Base-by-base conservation (phyloP, 306 rosid species). In the Quercus dentata region DNA sequence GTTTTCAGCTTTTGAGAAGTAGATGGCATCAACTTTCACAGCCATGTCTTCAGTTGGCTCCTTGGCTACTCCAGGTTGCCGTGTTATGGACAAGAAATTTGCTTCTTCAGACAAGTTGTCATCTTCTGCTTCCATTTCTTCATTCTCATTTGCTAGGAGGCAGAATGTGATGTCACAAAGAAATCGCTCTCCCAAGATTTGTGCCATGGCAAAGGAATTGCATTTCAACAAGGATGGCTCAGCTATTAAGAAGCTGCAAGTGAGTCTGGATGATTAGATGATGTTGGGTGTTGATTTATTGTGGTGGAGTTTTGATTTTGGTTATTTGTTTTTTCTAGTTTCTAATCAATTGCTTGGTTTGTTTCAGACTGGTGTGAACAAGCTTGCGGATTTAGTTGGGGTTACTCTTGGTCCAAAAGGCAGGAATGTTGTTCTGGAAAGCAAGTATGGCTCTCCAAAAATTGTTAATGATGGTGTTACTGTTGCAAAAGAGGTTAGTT, bases 351-450 rank as follows among this genome's bases (percentile, higher is more conserved):
- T 55, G 49, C 20, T 6, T 17, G 8, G 68, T 77, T 33, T 74
- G 56, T 71, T 78, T 38, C 86, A 96, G 99, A 87, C 69, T 56
- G 99, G 99, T 65, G 99, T 96, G 72, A 96, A 96, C 89, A 96
- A 96, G 90, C 99, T 96, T 27, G 98, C 99, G 30, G 99, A 96
- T 79, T 85, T 96, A 63, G 99, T 96, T 72, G 99, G 99, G 6
- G 99, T 96, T 69, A 96, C 99, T 0, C 99, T 96, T 79, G 99
- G 99, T 49, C 99, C 99, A 3, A 96, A 93, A 84, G 99, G 99
- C 49, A 91, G 99, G 83, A 96, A 96, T 84, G 99, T 96, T 68
- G 99, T 96, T 51, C 77, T 96, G 3, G 99, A 96, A 76, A 96
- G 99, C 93, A 96, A 96, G 82, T 96, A 96, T 77, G 99, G 99